Evolutionary conservation across 73 alveolate species (phyloP).

Genomic region (Stentor roeselii): DNA sequence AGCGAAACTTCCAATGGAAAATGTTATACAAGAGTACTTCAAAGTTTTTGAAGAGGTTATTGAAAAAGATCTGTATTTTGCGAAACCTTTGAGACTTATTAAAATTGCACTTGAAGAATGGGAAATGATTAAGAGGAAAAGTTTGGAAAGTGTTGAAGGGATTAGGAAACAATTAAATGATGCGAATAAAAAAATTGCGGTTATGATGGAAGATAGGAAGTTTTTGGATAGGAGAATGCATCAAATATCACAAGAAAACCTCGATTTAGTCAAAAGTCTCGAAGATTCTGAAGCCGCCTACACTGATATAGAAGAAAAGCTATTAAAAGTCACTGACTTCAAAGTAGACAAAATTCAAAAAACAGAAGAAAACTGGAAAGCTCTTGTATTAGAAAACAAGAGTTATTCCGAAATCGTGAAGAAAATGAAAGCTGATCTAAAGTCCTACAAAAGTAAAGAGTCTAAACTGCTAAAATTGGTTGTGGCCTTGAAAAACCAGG

Average conservation of each 20-base stretch:
- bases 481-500: conserved; percentile 9
- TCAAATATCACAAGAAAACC: conserved; percentile 34
- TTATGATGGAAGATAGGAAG: neutral
- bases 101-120: neutral
- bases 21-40: neutral
- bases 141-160: neutral
- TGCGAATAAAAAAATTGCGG: conserved; percentile 11
- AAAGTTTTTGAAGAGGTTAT: conserved; percentile 3
- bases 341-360: neutral
- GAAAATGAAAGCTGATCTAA: neutral
- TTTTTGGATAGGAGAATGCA: neutral
- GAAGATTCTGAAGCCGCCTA: conserved; percentile 25
- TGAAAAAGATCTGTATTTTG: neutral
- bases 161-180: neutral
- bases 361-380: neutral
- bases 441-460: conserved; percentile 1
- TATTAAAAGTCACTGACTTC: neutral
- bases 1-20: neutral
- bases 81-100: neutral
- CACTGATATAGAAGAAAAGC: conserved; percentile 26
- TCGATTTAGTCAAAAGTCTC: conserved; percentile 22
- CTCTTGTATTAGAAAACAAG: neutral
- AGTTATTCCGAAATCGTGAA: neutral
- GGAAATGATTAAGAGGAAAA: neutral
- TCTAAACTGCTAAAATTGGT: neutral